Conservation (phyloP, 2,329 filamentous ascomycete species). For the Monosporascus sp. region DNA sequence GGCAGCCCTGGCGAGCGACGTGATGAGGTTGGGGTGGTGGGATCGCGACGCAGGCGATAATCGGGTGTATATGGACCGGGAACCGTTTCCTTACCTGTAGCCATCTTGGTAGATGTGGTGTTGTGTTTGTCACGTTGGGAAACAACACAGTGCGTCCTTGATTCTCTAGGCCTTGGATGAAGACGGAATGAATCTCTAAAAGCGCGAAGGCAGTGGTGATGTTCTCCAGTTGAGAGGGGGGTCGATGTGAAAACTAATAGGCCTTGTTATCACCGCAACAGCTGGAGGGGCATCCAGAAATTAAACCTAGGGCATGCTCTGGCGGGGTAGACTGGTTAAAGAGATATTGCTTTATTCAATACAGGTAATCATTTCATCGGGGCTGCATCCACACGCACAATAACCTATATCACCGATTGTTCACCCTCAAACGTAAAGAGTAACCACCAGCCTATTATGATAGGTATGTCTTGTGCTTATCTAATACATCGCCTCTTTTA, state of each 20-base stretch:
- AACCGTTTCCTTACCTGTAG: slow-evolving; percentile 21
- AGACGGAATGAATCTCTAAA: no score
- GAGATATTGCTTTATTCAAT: no score
- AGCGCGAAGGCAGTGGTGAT: not conserved
- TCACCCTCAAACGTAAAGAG: no score
- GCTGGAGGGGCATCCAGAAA: not conserved
- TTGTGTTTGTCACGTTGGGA: not conserved
- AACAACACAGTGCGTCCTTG: no score
- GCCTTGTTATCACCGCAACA: not conserved
- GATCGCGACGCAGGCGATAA: not conserved
- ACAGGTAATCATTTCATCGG: no score
- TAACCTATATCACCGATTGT: no score
- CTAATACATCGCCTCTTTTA: no score
- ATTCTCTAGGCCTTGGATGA: no score
- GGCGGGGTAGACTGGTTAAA: no score
- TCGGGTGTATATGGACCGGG: not conserved
- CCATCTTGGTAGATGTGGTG: slow-evolving; percentile 26
- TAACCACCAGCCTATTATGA: no score
- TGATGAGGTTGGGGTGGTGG: not conserved
- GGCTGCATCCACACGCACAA: no score
- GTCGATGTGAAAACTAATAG: not conserved
- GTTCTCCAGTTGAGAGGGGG: not conserved
- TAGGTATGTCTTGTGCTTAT: no score
- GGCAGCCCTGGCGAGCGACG: not conserved
- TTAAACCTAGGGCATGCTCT: not conserved